Percentiles rank a stretch among this genome's conserved stretches.
These are phyloP conservation scores for Dictyostelium brefeldianum DNA, from an alignment of 78 protist species.

Conservation along the genomic window DNA sequence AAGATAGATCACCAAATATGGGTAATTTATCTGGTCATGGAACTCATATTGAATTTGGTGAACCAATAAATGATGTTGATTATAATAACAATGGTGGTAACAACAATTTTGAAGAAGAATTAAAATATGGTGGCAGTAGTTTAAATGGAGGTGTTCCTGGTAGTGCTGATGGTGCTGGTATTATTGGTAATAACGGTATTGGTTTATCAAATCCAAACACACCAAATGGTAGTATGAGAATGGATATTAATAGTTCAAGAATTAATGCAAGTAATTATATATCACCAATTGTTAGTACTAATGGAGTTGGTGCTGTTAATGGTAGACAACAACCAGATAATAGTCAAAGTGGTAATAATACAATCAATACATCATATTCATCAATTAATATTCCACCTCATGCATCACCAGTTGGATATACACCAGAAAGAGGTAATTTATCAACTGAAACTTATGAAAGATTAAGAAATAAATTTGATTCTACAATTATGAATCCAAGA, in stretches of 20 bases:
- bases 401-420: background rate
- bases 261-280: background rate
- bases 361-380: background rate
- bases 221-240: background rate
- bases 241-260: background rate
- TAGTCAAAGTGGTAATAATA: background rate
- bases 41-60: background rate
- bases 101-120: background rate
- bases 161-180: background rate
- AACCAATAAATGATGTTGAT: background rate
- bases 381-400: constrained; percentile 1
- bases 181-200: background rate
- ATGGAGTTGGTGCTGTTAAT: background rate
- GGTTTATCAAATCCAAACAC: background rate
- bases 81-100: background rate
- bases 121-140: background rate
- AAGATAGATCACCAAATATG: background rate
- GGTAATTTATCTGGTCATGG: constrained; percentile 34
- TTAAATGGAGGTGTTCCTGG: background rate
- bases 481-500: constrained; percentile 24
- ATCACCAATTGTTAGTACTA: background rate
- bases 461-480: background rate
- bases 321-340: background rate
- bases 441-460: constrained; percentile 4
- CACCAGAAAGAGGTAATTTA: constrained; percentile 18